Conservation (phyloP, 2,329 filamentous ascomycete genomes). For the Laburnicola sp. region DNA sequence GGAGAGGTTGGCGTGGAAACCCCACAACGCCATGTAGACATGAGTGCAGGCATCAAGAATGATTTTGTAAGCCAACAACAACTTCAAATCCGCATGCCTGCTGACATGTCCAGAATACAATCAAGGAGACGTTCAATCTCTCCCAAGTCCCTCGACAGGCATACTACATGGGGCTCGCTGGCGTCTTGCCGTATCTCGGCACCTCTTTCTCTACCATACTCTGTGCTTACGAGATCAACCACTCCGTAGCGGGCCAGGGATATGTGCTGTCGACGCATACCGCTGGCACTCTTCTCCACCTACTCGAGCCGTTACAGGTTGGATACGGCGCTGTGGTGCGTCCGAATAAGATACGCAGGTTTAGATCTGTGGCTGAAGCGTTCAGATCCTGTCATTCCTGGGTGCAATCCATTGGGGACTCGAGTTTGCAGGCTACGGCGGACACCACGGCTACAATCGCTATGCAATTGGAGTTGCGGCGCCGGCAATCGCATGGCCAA, state of each 20-base stretch:
- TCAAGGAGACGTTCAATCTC: constrained; percentile 54
- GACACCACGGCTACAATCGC: constrained; percentile 71
- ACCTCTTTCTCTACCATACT: constrained; percentile 83
- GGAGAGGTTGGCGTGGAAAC: constrained; percentile 43
- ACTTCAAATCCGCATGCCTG: not conserved
- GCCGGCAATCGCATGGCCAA: constrained; percentile 85
- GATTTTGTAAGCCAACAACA: constrained; percentile 35
- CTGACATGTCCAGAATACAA: constrained; percentile 46
- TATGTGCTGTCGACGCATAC: constrained; percentile 70
- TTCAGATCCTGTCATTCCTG: constrained; percentile 84
- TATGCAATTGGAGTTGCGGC: constrained; percentile 83
- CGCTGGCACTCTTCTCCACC: constrained; percentile 70
- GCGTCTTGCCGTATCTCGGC: constrained; percentile 67
- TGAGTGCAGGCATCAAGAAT: constrained; percentile 51
- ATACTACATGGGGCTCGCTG: constrained; percentile 56
- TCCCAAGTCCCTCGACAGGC: constrained; percentile 52
- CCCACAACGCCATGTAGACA: constrained; percentile 47
- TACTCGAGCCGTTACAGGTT: constrained; percentile 84
- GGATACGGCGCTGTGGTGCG: constrained; percentile 84
- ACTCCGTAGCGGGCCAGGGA: constrained; percentile 63
- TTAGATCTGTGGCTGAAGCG: constrained; percentile 4
- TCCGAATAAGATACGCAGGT: constrained; percentile 16
- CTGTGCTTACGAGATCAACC: constrained; percentile 80
- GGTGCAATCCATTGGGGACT: constrained; percentile 94
- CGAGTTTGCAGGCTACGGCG: constrained; percentile 73